Evolutionary conservation across 2,329 filamentous ascomycete genomes (phyloP).

Genomic region (Cyclaneusma minus): DNA sequence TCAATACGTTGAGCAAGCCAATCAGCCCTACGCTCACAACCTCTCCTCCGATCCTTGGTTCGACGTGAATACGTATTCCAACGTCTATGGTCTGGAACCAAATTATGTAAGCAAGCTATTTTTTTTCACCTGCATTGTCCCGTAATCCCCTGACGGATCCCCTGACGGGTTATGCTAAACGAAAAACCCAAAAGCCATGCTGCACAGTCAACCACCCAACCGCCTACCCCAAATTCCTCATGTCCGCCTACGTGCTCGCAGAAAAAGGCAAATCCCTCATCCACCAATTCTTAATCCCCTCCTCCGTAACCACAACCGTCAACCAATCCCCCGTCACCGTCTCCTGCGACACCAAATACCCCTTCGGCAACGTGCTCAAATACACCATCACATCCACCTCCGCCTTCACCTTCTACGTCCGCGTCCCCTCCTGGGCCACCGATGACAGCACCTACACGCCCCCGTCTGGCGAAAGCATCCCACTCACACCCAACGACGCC

Average conservation of each 20-base stretch:
- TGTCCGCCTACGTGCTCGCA: constrained; percentile 24
- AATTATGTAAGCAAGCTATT: constrained; percentile 20
- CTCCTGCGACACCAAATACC: constrained; percentile 30
- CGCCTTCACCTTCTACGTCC: constrained; percentile 11
- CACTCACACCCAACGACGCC: constrained; percentile 2
- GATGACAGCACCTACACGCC: too few species aligned
- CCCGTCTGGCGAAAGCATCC: constrained; percentile 1
- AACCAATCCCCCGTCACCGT: constrained; percentile 21
- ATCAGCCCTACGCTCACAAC: constrained; percentile 30
- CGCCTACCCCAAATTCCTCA: constrained; percentile 37
- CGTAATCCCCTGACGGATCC: too few species aligned
- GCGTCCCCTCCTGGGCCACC: constrained; percentile 11
- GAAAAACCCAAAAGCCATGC: constrained; percentile 24
- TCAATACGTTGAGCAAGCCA: constrained; percentile 37
- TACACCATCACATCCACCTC: constrained; percentile 14
- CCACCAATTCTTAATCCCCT: constrained; percentile 30
- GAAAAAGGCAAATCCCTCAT: constrained; percentile 25
- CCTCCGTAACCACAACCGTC: constrained; percentile 19
- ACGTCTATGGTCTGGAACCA: constrained; percentile 33
- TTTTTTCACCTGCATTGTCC: too few species aligned
- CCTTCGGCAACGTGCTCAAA: constrained; percentile 12
- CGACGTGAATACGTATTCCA: constrained; percentile 23
- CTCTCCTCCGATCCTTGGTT: constrained; percentile 26
- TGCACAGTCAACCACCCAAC: constrained; percentile 44
- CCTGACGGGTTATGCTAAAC: too few species aligned